Conservation (phyloP, 257 asterid genomes). For the Solanum bulbocastanum region DNA sequence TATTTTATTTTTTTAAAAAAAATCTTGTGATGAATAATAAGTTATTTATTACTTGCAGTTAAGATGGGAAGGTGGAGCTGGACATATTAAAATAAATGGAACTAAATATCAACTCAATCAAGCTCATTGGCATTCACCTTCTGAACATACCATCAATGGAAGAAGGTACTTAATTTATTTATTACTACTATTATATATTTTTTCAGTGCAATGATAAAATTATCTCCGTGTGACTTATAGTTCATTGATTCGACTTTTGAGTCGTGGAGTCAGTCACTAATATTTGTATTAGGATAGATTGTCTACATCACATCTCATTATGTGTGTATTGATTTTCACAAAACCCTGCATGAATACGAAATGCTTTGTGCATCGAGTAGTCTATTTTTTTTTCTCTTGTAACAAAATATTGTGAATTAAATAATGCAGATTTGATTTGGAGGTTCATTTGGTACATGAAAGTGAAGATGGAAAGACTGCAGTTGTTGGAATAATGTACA, state of each 20-base stretch:
- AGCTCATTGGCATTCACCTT: slow-evolving; percentile 79
- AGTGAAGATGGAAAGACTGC: slow-evolving; percentile 39
- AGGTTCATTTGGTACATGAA: slow-evolving; percentile 62
- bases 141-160: slow-evolving; percentile 69
- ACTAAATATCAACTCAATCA: slow-evolving; percentile 41
- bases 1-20: neutral
- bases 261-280: rapidly evolving
- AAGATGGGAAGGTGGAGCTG: slow-evolving; percentile 45
- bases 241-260: neutral
- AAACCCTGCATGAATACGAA: rapidly evolving
- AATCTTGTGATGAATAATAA: neutral
- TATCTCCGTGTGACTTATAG: neutral
- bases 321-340: neutral
- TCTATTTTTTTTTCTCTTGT: neutral
- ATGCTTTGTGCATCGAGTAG: neutral
- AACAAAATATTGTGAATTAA: neutral
- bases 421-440: slow-evolving; percentile 48
- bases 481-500: slow-evolving; percentile 56
- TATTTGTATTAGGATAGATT: neutral
- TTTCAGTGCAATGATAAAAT: neutral
- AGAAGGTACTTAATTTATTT: slow-evolving; percentile 24
- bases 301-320: neutral
- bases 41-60: slow-evolving; percentile 26
- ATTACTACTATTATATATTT: neutral
- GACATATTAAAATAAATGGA: slow-evolving; percentile 44